Evolutionary conservation across 371 early-diverging fungal genomes (phyloP).

Genomic region (Saksenaea oblongispora): DNA sequence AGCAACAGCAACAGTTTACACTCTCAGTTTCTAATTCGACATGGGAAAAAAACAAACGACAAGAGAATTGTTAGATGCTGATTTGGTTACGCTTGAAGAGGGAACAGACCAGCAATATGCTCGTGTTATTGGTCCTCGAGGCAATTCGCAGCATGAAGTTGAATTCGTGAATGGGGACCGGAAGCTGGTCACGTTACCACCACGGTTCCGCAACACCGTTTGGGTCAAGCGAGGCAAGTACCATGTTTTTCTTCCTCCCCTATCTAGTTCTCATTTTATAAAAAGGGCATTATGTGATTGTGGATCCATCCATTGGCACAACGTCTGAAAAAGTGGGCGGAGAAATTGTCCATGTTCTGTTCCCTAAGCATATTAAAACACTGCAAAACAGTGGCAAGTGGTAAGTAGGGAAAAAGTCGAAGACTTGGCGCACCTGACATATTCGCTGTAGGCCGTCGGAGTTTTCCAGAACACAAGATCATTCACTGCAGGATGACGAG

Average conservation of each 20-base stretch:
- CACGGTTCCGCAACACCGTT: constrained; percentile 76
- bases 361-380: constrained; percentile 76
- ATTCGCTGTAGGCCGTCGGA: constrained; percentile 31
- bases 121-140: constrained; percentile 67
- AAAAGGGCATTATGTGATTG: constrained; percentile 74
- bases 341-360: constrained; percentile 75
- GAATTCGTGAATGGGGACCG: constrained; percentile 54
- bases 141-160: constrained; percentile 77
- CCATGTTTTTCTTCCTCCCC: neutral
- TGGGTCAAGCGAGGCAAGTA: constrained; percentile 82
- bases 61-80: constrained; percentile 23
- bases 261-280: no score
- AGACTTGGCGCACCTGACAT: neutral
- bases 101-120: constrained; percentile 53
- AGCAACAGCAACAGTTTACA: neutral
- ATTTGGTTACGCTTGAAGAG: constrained; percentile 30
- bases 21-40: neutral
- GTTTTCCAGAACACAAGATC: constrained; percentile 31
- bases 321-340: constrained; percentile 73
- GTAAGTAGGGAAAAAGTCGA: constrained; percentile 41
- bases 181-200: constrained; percentile 73
- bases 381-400: constrained; percentile 65
- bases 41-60: constrained; percentile 50
- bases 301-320: constrained; percentile 60
- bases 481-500: constrained; percentile 18